Evolutionary conservation across 805 yeast species (phyloP), one percentile per base, ranked within the genome.

Genomic region (Yamadazyma nakazawae): DNA sequence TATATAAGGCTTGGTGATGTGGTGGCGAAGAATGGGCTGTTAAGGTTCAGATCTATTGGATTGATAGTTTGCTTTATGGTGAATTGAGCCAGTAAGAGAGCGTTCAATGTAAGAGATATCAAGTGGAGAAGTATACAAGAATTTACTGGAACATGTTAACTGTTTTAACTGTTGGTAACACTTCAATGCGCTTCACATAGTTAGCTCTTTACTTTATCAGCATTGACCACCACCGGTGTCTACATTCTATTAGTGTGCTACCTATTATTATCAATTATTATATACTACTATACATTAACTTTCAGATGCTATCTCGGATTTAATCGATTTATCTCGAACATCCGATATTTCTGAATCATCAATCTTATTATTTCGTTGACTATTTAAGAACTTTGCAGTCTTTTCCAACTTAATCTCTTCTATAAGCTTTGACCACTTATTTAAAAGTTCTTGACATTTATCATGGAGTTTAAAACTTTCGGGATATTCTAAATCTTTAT

Each of bases 391-490:
- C 4, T 34, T 46, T 38, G 39, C 51, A 12, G 53, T 51, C 39
- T 61, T 61, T 40, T 70, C 78, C 21, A 52, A 47, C 53, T 64
- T 71, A 30, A 76, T 57, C 18, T 59, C 57, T n/a, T 61, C 66
- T 16, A 77, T 61, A 21, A 63, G 44, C 6, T 54, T 56, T 14
- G 62, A 60, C 82, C 82, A 78, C 47, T 67, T 64, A 5, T 54
- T 43, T 40, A 78, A 56, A 31, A 78, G 56, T 35, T 67, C 68
- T 19, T 59, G 62, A 48, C 77, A 71, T 50, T 75, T 62, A 45
- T 70, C 72, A 49, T 76, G 80, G 47, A 78, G 65, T 48, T 70
- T 65, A 57, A 67, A 73, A 49, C 76, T 73, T 34, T 73, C 70
- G 12, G 71, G 66, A 48, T 71, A 67, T 49, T 66, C 72, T 50